Base-by-base conservation (phyloP, 441 rosid genomes). In the Pelargonium citronellum region DNA sequence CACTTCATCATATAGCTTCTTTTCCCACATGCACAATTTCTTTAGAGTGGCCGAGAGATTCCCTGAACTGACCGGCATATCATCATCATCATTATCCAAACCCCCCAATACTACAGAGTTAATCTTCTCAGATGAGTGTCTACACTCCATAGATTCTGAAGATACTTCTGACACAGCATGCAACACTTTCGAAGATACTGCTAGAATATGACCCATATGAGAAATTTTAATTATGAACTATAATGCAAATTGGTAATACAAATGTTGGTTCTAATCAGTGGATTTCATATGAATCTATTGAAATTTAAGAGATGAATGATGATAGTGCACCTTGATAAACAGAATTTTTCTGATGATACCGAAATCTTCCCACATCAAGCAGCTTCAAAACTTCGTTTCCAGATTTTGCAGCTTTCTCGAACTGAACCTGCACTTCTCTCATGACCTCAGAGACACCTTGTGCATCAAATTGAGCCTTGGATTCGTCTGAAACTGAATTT, bases 1-100 rank as follows among this genome's bases (percentile, higher is more conserved):
- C 37, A 88, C 92, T 80, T 88, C 89, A 71, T 75, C 80, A 71
- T 81, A 80, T 43, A 88, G 85, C 79, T 88, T 88, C 75, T 83
- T 82, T 82, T 88, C 90, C 90, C 92, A 88, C 85, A 85, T 79
- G 27, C 77, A 81, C 30, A 88, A 83, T 74, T 88, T 86, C 77
- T 78, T 84, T 46, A 88, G 49, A 71, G 84, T 83, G 17, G 86
- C 79, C 47, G 85, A 79, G 58, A 88, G 76, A 77, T 84, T 84
- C 71, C 43, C 76, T 46, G 80, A 66, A 53, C 71, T 69, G 69
- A 65, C 55, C 58, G 51, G 71, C 72, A 55, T 22, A 22, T 22
- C 73, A 66, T 74, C 80, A 66, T 78, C 83, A 69, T 60, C 81
- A 49, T 49, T 49, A 49, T 49, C 57, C 57, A 49, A 49, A 49